Conservation (phyloP, 2,329 filamentous ascomycete species). For the Aureobasidium lini region DNA sequence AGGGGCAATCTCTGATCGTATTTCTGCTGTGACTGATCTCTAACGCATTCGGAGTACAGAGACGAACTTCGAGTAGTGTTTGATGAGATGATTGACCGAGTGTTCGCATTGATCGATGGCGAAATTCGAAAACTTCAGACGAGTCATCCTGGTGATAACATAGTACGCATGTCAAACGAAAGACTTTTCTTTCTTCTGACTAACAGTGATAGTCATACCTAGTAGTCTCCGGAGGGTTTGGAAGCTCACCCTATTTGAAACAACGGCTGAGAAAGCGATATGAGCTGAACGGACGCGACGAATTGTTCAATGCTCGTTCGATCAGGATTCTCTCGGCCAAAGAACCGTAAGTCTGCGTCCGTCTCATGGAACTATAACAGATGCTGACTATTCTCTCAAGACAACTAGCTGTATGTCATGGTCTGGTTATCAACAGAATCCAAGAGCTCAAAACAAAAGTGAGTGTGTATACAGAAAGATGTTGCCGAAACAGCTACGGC, state of each 20-base stretch:
- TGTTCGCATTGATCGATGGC: no score
- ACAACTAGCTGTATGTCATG: conserved; percentile 17
- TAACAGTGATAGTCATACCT: conserved; percentile 22
- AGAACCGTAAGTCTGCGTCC: background rate
- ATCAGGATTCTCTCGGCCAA: background rate
- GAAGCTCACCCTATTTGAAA: conserved; percentile 37
- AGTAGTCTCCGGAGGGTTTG: conserved; percentile 37
- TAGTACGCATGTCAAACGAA: conserved; percentile 26
- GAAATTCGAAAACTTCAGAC: conserved; percentile 22
- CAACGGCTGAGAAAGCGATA: conserved; percentile 29
- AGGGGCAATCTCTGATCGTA: conserved; percentile 17
- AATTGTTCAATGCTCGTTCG: conserved; percentile 6
- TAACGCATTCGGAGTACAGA: no score
- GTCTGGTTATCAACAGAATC: conserved; percentile 14
- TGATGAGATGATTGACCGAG: no score
- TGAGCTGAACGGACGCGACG: conserved; percentile 16
- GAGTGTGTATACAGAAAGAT: conserved; percentile 10
- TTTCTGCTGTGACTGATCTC: conserved; percentile 15
- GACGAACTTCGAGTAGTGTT: no score
- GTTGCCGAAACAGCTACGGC: conserved; percentile 13
- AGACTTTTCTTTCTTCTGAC: conserved; percentile 17
- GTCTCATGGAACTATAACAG: no score
- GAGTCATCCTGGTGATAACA: background rate
- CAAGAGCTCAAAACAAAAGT: background rate
- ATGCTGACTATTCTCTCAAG: conserved; percentile 13